Conservation (phyloP, 2,329 filamentous ascomycete genomes). For the Ophiostoma fasciatum region DNA sequence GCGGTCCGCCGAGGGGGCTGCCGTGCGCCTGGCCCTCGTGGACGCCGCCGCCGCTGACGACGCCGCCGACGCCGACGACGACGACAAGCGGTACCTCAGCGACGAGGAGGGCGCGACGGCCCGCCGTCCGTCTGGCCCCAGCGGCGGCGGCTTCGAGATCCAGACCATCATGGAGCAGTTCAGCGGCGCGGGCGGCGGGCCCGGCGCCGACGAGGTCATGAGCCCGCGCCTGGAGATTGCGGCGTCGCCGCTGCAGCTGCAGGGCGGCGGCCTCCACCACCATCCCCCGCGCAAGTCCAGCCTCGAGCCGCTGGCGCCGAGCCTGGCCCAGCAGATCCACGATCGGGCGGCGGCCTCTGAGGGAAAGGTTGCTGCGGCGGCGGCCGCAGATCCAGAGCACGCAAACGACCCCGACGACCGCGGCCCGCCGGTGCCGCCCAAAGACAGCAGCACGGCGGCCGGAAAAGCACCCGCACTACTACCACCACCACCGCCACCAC, state of each 20-base stretch:
- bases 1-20: too few species aligned
- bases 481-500: conserved; percentile 37
- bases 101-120: conserved; percentile 33
- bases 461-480: conserved; percentile 21
- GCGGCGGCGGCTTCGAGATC: conserved; percentile 52
- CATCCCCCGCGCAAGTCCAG: conserved; percentile 80
- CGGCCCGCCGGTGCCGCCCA: conserved; percentile 43
- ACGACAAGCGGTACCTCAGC: conserved; percentile 40
- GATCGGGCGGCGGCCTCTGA: not conserved
- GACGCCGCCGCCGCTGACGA: conserved; percentile 22
- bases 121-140: not conserved
- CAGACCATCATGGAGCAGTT: conserved; percentile 98
- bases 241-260: conserved; percentile 36
- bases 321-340: conserved; percentile 32
- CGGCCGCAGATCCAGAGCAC: not conserved
- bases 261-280: conserved; percentile 18
- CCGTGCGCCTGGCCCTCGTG: conserved; percentile 20
- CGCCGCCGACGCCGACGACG: conserved; percentile 24
- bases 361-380: not conserved
- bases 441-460: conserved; percentile 26
- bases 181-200: conserved; percentile 56
- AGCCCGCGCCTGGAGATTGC: conserved; percentile 72
- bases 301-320: conserved; percentile 53
- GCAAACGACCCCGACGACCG: conserved; percentile 21
- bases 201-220: conserved; percentile 74